Evolutionary conservation across 116 monocot genomes (phyloP), one percentile per base, ranked within the genome.

Genomic region (Posidonia oceanica): DNA sequence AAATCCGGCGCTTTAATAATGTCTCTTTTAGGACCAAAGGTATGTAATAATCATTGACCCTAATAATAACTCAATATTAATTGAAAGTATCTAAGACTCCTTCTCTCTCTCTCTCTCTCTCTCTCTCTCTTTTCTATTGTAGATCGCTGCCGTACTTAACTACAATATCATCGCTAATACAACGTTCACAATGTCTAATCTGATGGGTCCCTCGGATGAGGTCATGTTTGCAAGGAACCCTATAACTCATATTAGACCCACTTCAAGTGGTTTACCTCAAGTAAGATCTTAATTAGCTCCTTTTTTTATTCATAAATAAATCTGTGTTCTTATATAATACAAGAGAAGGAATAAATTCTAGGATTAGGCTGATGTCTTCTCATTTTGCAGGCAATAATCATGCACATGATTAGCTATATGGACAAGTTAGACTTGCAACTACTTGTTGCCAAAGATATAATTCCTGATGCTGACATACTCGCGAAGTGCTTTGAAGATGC

Each of bases 341-440:
- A 59, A 59, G 3, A 20, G 3, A 3, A 5, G 5, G 10, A 7
- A 21, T 21, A 7, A 20, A 22, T 60, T 20, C 22, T 60, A 22
- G 10, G 6, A 60, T 20, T 22, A 10, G 29, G 22, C 4, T 56
- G 14, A 56, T 56, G 14, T 60, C 18, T 60, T 29, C 29, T 29
- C 29, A 61, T 36, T 23, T 36, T 39, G 39, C 58, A 78, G 78
- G 78, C 78, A 7, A 59, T 72, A 7, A 62, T 59, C 22, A 54
- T 72, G 23, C 78, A 78, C 60, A 66, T 72, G 78, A 52, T 78
- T 14, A 78, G 68, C 38, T 78, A 78, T 39, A 72, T 52, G 21
- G 78, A 66, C 7, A 78, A 63, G 20, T 68, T 67, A 4, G 54
- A 78, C 53, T 5, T 78, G 67, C 67, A 72, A 37, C 18, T 78